Percentiles rank a stretch among this genome's conserved stretches.
Conservation (phyloP, 1,284 basidiomycete species). For the Cryptococcus jaspeensis region DNA sequence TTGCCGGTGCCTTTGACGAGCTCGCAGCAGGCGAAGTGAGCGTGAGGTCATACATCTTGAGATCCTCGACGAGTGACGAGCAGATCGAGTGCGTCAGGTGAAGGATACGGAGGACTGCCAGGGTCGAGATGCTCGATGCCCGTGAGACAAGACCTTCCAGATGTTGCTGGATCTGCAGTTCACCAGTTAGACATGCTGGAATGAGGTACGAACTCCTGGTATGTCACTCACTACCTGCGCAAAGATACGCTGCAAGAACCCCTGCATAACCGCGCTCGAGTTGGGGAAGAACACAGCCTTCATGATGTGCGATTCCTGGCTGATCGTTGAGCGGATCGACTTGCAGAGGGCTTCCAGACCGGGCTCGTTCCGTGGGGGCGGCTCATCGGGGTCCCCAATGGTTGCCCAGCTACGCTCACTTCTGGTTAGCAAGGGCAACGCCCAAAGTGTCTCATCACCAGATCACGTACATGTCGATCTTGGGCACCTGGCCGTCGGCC, state of each 20-base stretch:
- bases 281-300: conserved; percentile 95
- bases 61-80: conserved; percentile 79
- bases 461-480: conserved; percentile 60
- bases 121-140: conserved; percentile 71
- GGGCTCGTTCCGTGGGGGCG: conserved; percentile 74
- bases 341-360: conserved; percentile 77
- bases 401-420: conserved; percentile 66
- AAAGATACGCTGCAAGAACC: conserved; percentile 96
- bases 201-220: background rate
- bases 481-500: conserved; percentile 56
- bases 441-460: background rate
- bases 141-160: conserved; percentile 79
- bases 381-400: conserved; percentile 74
- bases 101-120: conserved; percentile 87
- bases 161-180: conserved; percentile 82
- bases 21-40: conserved; percentile 45
- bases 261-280: conserved; percentile 96
- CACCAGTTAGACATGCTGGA: background rate
- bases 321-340: conserved; percentile 87
- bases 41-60: conserved; percentile 86
- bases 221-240: conserved; percentile 78
- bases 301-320: conserved; percentile 95
- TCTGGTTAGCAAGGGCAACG: background rate
- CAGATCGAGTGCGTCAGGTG: conserved; percentile 83
- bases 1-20: conserved; percentile 14